These are phyloP conservation scores for Trichosporon faecale DNA, from an alignment of 1,284 basidiomycete species.

Conservation along the genomic window DNA sequence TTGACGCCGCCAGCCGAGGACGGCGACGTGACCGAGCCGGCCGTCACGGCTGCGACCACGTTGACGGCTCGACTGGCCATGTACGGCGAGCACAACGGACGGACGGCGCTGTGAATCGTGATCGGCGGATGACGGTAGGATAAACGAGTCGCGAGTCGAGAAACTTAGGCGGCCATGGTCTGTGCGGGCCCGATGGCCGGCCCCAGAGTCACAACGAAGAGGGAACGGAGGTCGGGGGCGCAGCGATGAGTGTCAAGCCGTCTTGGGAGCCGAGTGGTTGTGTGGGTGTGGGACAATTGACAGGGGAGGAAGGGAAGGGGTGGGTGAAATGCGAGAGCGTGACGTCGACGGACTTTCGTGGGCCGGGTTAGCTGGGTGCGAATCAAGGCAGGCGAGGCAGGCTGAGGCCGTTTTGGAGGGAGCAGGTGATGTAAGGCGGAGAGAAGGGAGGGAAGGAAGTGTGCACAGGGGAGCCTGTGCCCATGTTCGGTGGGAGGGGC, in stretches of 20 bases:
- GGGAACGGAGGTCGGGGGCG: not conserved
- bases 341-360: conserved; percentile 2
- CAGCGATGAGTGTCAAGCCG: not conserved
- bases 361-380: not conserved
- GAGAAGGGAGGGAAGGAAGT: not conserved
- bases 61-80: conserved; percentile 8
- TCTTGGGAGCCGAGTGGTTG: not conserved
- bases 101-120: not conserved
- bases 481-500: conserved; percentile 1
- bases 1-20: conserved; percentile 26
- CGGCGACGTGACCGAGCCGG: conserved; percentile 23
- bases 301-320: not conserved
- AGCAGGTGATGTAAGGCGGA: not conserved
- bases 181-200: conserved; percentile 7
- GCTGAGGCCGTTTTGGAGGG: not conserved
- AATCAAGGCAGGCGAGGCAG: not conserved
- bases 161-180: conserved; percentile 8
- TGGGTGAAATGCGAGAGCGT: not conserved
- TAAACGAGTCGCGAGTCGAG: not conserved
- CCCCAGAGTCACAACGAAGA: not conserved
- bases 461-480: not conserved
- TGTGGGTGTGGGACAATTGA: not conserved
- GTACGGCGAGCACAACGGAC: not conserved
- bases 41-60: conserved; percentile 8
- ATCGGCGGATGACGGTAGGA: not conserved